Percentiles rank a stretch among this genome's conserved stretches.
Conservation (phyloP, 2,329 filamentous ascomycete species). For the Hypoxylon sp. region DNA sequence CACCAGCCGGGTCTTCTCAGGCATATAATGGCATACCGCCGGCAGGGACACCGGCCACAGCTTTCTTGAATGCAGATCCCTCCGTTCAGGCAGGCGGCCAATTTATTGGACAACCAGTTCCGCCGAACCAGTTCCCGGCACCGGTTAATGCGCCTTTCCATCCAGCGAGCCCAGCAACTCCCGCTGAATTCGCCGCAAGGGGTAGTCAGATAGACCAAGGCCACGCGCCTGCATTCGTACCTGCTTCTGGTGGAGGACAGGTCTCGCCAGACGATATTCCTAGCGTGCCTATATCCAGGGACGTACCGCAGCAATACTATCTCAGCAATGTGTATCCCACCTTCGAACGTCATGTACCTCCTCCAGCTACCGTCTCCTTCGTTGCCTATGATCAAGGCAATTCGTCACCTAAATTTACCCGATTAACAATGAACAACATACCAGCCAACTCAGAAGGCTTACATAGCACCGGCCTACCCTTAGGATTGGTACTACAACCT, state of each 20-base stretch:
- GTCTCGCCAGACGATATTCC: slow-evolving; percentile 95
- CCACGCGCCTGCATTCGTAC: slow-evolving; percentile 63
- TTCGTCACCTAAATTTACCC: slow-evolving; percentile 92
- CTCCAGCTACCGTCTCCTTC: slow-evolving; percentile 88
- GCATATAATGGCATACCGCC: slow-evolving; percentile 78
- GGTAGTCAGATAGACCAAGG: slow-evolving; percentile 56
- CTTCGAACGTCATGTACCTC: slow-evolving; percentile 93
- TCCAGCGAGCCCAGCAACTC: slow-evolving; percentile 59
- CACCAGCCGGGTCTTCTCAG: slow-evolving; percentile 76
- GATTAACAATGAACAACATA: slow-evolving; percentile 94
- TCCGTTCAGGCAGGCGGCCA: slow-evolving; percentile 61
- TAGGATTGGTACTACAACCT: slow-evolving; percentile 91
- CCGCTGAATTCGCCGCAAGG: slow-evolving; percentile 64
- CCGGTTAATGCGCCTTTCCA: slow-evolving; percentile 68
- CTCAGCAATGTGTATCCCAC: slow-evolving; percentile 92
- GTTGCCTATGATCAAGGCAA: slow-evolving; percentile 98
- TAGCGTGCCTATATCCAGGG: slow-evolving; percentile 88
- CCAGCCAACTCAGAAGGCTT: slow-evolving; percentile 86
- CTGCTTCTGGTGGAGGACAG: slow-evolving; percentile 77
- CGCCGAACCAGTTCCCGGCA: slow-evolving; percentile 74
- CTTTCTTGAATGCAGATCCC: slow-evolving; percentile 71
- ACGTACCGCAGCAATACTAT: slow-evolving; percentile 86
- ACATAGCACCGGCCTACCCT: slow-evolving; percentile 82
- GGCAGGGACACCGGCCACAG: slow-evolving; percentile 66
- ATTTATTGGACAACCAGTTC: slow-evolving; percentile 62